Base-by-base conservation (phyloP, 1,284 basidiomycete genomes). In the Schizophyllum amplum region DNA sequence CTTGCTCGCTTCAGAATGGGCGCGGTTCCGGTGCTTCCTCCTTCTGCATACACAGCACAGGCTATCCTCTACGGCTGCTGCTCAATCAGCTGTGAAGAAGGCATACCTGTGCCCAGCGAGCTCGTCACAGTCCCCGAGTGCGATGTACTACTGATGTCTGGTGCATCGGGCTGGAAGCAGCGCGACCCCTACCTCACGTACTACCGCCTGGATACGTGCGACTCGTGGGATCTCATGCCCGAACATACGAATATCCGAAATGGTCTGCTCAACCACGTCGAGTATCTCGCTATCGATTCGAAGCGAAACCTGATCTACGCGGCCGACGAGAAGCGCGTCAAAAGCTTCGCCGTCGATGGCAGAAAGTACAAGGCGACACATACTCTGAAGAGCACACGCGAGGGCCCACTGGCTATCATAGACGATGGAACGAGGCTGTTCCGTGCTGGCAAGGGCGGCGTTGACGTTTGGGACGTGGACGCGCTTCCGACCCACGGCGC, bases 51-150 rank as follows among this genome's bases (percentile, higher is more conserved):
- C 2, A 17, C 33, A 42, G 33, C 33, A 2, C 33, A 42, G 33
- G 56, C 63, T 13, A 65, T 77, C 17, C 70, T 68, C 54, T 63
- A 75, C 55, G 75, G 74, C 1, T 69, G 72, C 26, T 73, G 69
- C 58, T 73, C 76, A 55, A 64, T 75, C 25, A 59, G 60, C 1
- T 60, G 58, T 53, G 61, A 65, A 15, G 27, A 51, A 4, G 65
- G 67, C 23, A 15, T 25, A 23, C 5, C 26, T 1, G 69, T 71
- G 5, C 57, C 61, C 13, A 54, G 54, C 13, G 55, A 74, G 52
- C 49, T 54, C 17, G 55, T 24, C 15, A 23, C 27, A 21, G 50
- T 58, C 46, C 27, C 52, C 15, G 61, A 63, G 1, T 57, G 69
- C 0, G 59, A 58, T 1, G 53, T 61, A 13, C 15, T 42, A 2